Percentiles rank a stretch among this genome's conserved stretches.
Conservation (phyloP, 1,284 basidiomycete genomes). For the Leccinum huronense region DNA sequence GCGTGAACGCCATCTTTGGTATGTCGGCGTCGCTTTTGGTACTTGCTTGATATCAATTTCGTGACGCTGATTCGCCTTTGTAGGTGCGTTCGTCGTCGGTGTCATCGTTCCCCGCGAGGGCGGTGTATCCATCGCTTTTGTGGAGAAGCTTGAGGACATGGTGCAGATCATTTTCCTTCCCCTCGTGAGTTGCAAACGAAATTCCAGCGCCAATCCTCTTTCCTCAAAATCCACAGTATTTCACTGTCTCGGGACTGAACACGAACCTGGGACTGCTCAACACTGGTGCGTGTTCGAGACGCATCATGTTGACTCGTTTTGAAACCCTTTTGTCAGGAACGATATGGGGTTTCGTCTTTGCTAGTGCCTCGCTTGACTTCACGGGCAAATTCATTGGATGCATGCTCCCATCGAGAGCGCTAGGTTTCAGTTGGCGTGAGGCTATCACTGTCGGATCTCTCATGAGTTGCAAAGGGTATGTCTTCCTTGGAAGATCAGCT, state of each 20-base stretch:
- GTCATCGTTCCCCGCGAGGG: slow-evolving; percentile 89
- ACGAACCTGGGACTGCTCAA: slow-evolving; percentile 87
- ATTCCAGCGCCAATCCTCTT: neutral
- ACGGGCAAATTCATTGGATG: slow-evolving; percentile 81
- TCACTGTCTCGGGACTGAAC: slow-evolving; percentile 82
- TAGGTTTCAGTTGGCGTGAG: slow-evolving; percentile 80
- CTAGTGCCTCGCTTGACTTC: slow-evolving; percentile 81
- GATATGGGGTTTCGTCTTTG: slow-evolving; percentile 88
- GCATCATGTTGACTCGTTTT: slow-evolving; percentile 33
- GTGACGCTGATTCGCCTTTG: slow-evolving; percentile 36
- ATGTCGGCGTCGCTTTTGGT: slow-evolving; percentile 17
- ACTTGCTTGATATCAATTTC: neutral
- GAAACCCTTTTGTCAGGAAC: slow-evolving; percentile 60
- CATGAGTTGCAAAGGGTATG: slow-evolving; percentile 94
- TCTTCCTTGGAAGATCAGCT: slow-evolving; percentile 1
- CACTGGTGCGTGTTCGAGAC: slow-evolving; percentile 45
- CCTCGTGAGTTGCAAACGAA: slow-evolving; percentile 49
- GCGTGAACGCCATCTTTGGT: slow-evolving; percentile 90
- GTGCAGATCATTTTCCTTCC: slow-evolving; percentile 83
- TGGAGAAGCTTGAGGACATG: slow-evolving; percentile 84
- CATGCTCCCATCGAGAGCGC: slow-evolving; percentile 62
- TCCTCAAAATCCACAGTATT: slow-evolving; percentile 57
- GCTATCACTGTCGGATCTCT: slow-evolving; percentile 83
- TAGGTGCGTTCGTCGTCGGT: slow-evolving; percentile 86
- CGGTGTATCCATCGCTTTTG: slow-evolving; percentile 76